Evolutionary conservation across 306 rosid genomes (phyloP), one percentile per base, ranked within the genome.

Genomic region (Vigna angularis): DNA sequence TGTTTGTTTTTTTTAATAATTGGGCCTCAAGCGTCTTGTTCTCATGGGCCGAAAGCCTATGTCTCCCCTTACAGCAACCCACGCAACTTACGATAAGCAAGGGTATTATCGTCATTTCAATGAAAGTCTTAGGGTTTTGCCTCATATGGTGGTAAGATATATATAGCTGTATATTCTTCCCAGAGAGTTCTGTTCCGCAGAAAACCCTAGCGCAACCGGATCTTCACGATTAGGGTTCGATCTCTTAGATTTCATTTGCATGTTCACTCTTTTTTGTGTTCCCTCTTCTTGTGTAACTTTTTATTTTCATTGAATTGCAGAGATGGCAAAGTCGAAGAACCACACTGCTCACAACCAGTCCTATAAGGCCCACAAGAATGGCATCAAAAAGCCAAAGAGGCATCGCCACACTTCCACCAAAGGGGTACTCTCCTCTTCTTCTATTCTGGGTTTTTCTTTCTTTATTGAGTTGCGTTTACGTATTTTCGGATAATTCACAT

Each of bases 321-420:
- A 86, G 30, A 96, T 96, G 99, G 99, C 99, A 6, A 96, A 96
- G 97, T 96, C 99, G 68, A 96, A 96, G 99, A 96, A 96, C 59
- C 98, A 96, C 94, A 96, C 99, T 0, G 97, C 99, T 44, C 99
- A 96, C 96, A 96, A 96, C 86, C 99, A 96, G 72, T 96, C 99
- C 66, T 84, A 79, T 88, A 96, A 96, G 86, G 99, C 99, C n/a
- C 99, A 96, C 85, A 88, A 84, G 82, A 96, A 96, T 36, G 98
- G 99, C 74, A 96, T 96, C 89, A 96, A 96, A 80, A 96, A 96
- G 84, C 99, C 99, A 49, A 86, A 82, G 88, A 93, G 70, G 91
- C 98, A 96, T 36, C 98, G 99, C 80, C 94, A 91, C 90, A 93
- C 93, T 63, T 93, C 99, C 74, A 96, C 99, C 85, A 96, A 93